These are phyloP conservation scores for Chaetomiaceae sp. DNA, from an alignment of 2,329 filamentous ascomycete genomes.

Conservation along the genomic window DNA sequence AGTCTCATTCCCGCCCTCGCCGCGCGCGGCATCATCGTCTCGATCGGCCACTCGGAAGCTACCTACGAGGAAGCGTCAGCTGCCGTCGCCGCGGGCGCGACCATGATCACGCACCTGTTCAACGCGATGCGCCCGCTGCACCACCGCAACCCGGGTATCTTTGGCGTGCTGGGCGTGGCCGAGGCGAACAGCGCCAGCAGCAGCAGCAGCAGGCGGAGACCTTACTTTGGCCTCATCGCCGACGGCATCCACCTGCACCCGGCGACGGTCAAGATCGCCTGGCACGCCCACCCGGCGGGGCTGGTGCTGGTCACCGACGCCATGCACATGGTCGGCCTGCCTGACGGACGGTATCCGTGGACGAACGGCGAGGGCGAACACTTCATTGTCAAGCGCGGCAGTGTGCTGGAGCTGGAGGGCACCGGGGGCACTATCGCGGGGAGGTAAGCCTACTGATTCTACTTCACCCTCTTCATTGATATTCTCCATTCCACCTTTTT, in stretches of 20 bases:
- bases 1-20: slow-evolving; percentile 61
- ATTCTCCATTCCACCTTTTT: neutral
- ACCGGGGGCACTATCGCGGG: slow-evolving; percentile 70
- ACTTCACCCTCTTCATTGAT: neutral
- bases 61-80: slow-evolving; percentile 74
- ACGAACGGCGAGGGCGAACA: slow-evolving; percentile 61
- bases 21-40: slow-evolving; percentile 63
- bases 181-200: slow-evolving; percentile 29
- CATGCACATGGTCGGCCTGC: slow-evolving; percentile 78
- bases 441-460: slow-evolving; percentile 42
- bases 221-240: slow-evolving; percentile 83
- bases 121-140: slow-evolving; percentile 89
- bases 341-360: slow-evolving; percentile 81
- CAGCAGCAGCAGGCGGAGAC: slow-evolving; percentile 37
- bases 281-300: slow-evolving; percentile 75
- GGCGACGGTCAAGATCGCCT: slow-evolving; percentile 82
- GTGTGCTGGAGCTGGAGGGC: slow-evolving; percentile 65
- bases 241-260: slow-evolving; percentile 89
- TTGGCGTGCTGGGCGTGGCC: slow-evolving; percentile 70
- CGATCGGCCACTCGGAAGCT: slow-evolving; percentile 81
- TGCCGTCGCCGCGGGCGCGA: slow-evolving; percentile 68
- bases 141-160: slow-evolving; percentile 86
- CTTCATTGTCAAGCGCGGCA: slow-evolving; percentile 63
- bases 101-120: slow-evolving; percentile 90
- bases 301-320: slow-evolving; percentile 89